Percentiles rank a stretch among this genome's conserved stretches.
phyloP scores from a whole-genome alignment of 2,329 filamentous ascomycete genomes.

The Fusarium buharicum region DNA sequence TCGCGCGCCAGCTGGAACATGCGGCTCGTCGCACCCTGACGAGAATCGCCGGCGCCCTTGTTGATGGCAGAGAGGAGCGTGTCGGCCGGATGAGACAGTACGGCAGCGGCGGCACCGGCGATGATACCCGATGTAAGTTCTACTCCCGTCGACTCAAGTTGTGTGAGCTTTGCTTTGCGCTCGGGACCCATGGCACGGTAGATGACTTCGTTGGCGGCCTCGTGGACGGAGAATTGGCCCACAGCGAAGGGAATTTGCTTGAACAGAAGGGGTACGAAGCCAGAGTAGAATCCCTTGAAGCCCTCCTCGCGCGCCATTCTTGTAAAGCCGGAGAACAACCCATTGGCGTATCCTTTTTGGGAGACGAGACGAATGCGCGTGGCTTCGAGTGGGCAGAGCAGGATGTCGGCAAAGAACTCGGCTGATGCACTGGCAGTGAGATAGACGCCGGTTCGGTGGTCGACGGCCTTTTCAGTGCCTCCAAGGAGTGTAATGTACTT shows the following conservation, averaged over 20 bases:
- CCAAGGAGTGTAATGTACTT: conserved; percentile 78
- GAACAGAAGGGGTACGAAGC: conserved; percentile 86
- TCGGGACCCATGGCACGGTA: conserved; percentile 74
- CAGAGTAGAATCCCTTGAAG: conserved; percentile 86
- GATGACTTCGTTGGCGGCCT: conserved; percentile 83
- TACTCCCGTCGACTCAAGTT: conserved; percentile 79
- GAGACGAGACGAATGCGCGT: conserved; percentile 82
- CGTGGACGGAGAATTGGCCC: conserved; percentile 93
- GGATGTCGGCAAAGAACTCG: conserved; percentile 79
- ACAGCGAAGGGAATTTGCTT: conserved; percentile 95
- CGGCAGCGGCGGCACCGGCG: conserved; percentile 87
- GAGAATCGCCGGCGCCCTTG: conserved; percentile 62
- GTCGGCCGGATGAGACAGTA: conserved; percentile 90
- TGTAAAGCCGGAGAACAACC: conserved; percentile 75
- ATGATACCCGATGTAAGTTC: conserved; percentile 88
- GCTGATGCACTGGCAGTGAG: conserved; percentile 75
- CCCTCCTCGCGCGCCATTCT: conserved; percentile 82
- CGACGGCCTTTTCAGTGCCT: conserved; percentile 57
- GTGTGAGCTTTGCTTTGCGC: conserved; percentile 73
- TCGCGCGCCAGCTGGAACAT: conserved; percentile 64
- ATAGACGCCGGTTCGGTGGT: conserved; percentile 70
- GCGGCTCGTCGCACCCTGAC: conserved; percentile 59
- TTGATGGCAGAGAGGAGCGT: conserved; percentile 66
- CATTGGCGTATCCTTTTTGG: conserved; percentile 79
- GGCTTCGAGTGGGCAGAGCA: conserved; percentile 90